These are phyloP conservation scores for Tulasnella sp. DNA, from an alignment of 768 basidiomycete species.

Conservation along the genomic window DNA sequence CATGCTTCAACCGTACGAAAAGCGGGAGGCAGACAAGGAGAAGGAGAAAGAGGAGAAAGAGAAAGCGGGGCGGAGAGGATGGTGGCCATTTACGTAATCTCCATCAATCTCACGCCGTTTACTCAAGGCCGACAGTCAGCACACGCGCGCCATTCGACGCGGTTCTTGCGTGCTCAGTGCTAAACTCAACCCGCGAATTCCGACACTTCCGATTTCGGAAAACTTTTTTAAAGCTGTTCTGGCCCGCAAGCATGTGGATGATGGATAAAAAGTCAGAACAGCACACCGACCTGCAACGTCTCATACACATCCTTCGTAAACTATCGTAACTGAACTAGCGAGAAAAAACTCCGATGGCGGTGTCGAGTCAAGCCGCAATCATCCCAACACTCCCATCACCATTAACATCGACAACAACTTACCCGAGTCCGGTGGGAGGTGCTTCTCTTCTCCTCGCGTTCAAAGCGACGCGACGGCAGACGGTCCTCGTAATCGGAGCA, in stretches of 20 bases:
- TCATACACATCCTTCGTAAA: background rate
- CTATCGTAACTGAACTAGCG: background rate
- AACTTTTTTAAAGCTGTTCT: background rate
- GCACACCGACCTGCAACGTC: too few species aligned
- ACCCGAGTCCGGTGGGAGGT: slow-evolving; percentile 32
- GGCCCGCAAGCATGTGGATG: background rate
- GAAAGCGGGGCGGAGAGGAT: background rate
- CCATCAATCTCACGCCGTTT: background rate
- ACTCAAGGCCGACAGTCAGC: background rate
- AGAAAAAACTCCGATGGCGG: background rate
- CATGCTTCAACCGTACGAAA: background rate
- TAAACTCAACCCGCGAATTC: background rate
- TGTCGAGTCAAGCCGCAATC: background rate
- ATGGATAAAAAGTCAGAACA: background rate
- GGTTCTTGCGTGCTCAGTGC: slow-evolving; percentile 5
- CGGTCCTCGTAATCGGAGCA: slow-evolving; percentile 63
- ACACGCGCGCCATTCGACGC: background rate
- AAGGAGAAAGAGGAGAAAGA: slow-evolving; percentile 7
- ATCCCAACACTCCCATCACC: background rate
- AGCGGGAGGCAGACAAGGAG: background rate
- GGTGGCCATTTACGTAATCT: background rate
- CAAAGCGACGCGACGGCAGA: slow-evolving; percentile 35
- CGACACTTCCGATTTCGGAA: background rate
- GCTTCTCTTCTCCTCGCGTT: slow-evolving; percentile 76
- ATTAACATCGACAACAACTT: background rate